phyloP scores from a whole-genome alignment of 805 yeast genomes.

The Candida railenensis region DNA sequence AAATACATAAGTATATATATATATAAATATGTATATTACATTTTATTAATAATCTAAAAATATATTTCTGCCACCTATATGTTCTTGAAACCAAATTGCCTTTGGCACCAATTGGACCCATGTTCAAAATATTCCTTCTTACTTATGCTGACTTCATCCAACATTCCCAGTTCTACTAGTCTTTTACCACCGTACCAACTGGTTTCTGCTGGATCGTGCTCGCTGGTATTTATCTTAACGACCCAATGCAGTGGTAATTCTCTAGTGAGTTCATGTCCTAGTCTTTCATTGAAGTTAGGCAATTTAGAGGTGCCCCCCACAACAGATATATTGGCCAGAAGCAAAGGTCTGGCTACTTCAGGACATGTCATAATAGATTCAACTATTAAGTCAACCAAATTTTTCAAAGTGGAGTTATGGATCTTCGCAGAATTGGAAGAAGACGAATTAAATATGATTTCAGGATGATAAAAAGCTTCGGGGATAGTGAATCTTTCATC shows the following conservation, averaged over 20 bases:
- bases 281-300: conserved; percentile 62
- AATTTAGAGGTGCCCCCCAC: conserved; percentile 82
- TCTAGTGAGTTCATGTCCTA: conserved; percentile 59
- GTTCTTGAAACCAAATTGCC: conserved; percentile 47
- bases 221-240: conserved; percentile 42
- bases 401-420: conserved; percentile 55
- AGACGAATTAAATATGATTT: conserved; percentile 42
- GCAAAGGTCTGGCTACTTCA: conserved; percentile 66
- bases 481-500: conserved; percentile 91
- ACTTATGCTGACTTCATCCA: conserved; percentile 58
- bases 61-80: conserved; percentile 7
- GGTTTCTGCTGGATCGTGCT: conserved; percentile 23
- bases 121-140: conserved; percentile 83
- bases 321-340: conserved; percentile 75
- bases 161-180: conserved; percentile 38
- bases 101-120: conserved; percentile 62
- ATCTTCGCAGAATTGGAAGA: conserved; percentile 27
- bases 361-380: conserved; percentile 73
- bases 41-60: too few relatives aligned
- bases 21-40: not conserved
- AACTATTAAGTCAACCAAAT: conserved; percentile 74
- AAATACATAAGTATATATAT: not conserved
- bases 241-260: conserved; percentile 74
- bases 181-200: conserved; percentile 39
- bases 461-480: conserved; percentile 85